Percentiles rank a stretch among this genome's conserved stretches.
phyloP scores from a whole-genome alignment of 2,329 filamentous ascomycete genomes.

The Fusarium temperatum region DNA sequence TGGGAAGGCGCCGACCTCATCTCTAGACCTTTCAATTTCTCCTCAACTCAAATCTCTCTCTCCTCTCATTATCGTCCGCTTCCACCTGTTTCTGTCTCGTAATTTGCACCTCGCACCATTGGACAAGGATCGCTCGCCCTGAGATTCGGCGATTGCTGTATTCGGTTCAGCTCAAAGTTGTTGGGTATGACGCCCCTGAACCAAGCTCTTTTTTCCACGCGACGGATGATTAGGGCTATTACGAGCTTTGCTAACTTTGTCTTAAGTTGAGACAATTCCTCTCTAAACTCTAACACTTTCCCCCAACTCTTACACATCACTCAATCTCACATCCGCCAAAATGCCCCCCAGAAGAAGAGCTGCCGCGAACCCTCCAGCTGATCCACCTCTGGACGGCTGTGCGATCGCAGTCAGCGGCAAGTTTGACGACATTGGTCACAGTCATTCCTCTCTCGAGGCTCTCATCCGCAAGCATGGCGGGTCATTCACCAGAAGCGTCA shows the following conservation, averaged over 20 bases:
- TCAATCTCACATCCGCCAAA: neutral
- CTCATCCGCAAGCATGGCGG: conserved; percentile 61
- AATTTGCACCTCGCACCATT: conserved; percentile 6
- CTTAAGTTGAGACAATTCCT: conserved; percentile 10
- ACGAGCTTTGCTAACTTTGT: conserved; percentile 21
- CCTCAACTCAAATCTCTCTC: neutral
- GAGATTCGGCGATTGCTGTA: conserved; percentile 39
- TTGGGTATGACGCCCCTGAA: conserved; percentile 37
- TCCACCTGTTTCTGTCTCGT: neutral
- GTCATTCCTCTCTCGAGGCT: conserved; percentile 56
- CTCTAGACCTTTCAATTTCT: neutral
- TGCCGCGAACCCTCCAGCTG: conserved; percentile 34
- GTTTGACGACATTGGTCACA: conserved; percentile 64
- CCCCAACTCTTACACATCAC: neutral
- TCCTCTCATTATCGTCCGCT: neutral
- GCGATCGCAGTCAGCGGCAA: conserved; percentile 68
- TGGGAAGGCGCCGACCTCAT: conserved; percentile 20
- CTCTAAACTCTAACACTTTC: neutral
- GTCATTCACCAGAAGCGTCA: conserved; percentile 56
- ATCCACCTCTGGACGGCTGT: conserved; percentile 56
- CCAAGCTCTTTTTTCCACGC: conserved; percentile 8
- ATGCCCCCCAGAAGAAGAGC: conserved; percentile 38
- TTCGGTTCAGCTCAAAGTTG: conserved; percentile 22
- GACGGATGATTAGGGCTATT: neutral
- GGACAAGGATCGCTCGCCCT: conserved; percentile 22